Evolutionary conservation across 768 basidiomycete species (phyloP).

Genomic region (Tylopilus rubrobrunneus): DNA sequence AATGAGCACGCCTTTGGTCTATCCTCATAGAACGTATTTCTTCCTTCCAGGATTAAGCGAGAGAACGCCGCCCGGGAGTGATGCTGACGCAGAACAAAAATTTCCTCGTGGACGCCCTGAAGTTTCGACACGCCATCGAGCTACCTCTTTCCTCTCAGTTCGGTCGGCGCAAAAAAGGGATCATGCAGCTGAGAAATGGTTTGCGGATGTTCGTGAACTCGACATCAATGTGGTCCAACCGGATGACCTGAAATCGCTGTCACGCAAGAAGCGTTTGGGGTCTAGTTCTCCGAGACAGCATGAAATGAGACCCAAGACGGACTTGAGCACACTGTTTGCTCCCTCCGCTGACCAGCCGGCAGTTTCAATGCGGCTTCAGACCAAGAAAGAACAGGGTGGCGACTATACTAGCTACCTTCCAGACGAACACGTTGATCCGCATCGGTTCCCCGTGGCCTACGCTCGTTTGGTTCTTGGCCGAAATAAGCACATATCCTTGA

Average conservation of each 20-base stretch:
- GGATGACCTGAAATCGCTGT: background rate
- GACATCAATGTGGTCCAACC: conserved; percentile 9
- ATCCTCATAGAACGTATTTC: background rate
- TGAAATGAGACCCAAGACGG: conserved; percentile 21
- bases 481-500: conserved; percentile 39
- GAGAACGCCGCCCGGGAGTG: background rate
- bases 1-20: background rate
- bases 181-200: conserved; percentile 23
- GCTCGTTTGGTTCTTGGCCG: conserved; percentile 42
- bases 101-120: background rate
- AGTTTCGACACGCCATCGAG: background rate
- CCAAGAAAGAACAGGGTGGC: conserved; percentile 40
- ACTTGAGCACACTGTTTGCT: conserved; percentile 20
- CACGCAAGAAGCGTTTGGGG: conserved; percentile 5
- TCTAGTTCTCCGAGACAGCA: conserved; percentile 7
- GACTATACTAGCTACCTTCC: conserved; percentile 50
- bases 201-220: conserved; percentile 17
- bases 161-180: conserved; percentile 23
- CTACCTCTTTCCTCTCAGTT: conserved; percentile 20
- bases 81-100: conserved; percentile 2
- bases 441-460: conserved; percentile 36
- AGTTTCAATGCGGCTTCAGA: conserved; percentile 21
- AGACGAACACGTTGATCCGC: conserved; percentile 23
- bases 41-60: conserved; percentile 18
- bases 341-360: background rate